phyloP scores from a whole-genome alignment of 2,329 filamentous ascomycete genomes.

The Aspergillus texensis region DNA sequence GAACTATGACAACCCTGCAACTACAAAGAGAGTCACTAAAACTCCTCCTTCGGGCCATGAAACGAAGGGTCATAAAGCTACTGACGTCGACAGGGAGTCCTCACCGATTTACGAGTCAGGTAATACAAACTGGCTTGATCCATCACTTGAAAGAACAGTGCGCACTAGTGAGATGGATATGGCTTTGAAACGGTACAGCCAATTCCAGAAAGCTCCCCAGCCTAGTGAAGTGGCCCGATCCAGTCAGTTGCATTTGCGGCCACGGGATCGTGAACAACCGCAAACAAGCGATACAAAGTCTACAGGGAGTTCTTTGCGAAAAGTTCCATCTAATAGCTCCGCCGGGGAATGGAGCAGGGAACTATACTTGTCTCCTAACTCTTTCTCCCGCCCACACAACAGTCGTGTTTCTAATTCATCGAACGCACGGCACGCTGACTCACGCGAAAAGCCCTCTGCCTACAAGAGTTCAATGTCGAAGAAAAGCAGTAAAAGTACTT shows the following conservation, averaged over 20 bases:
- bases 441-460: constrained; percentile 17
- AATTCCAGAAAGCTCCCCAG: constrained; percentile 19
- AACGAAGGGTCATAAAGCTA: constrained; percentile 17
- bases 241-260: constrained; percentile 28
- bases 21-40: constrained; percentile 34
- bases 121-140: constrained; percentile 26
- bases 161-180: constrained; percentile 38
- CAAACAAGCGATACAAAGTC: constrained; percentile 22
- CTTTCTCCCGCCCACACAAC: constrained; percentile 15
- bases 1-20: constrained; percentile 20
- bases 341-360: constrained; percentile 29
- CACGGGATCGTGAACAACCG: constrained; percentile 27
- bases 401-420: constrained; percentile 21
- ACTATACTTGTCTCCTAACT: constrained; percentile 27
- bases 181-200: constrained; percentile 34
- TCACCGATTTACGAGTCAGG: constrained; percentile 23
- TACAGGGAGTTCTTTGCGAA: constrained; percentile 18
- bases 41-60: constrained; percentile 20
- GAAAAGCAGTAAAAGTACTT: constrained; percentile 42
- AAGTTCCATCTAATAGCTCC: constrained; percentile 27
- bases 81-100: constrained; percentile 19
- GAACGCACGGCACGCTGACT: constrained; percentile 22
- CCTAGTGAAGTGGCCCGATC: constrained; percentile 18
- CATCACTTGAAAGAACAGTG: constrained; percentile 33
- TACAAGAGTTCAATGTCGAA: constrained; percentile 33